Percentiles rank a stretch among this genome's conserved stretches.
These are phyloP conservation scores for Fusarium bulbicola DNA, from an alignment of 2,329 filamentous ascomycete species.

Conservation along the genomic window DNA sequence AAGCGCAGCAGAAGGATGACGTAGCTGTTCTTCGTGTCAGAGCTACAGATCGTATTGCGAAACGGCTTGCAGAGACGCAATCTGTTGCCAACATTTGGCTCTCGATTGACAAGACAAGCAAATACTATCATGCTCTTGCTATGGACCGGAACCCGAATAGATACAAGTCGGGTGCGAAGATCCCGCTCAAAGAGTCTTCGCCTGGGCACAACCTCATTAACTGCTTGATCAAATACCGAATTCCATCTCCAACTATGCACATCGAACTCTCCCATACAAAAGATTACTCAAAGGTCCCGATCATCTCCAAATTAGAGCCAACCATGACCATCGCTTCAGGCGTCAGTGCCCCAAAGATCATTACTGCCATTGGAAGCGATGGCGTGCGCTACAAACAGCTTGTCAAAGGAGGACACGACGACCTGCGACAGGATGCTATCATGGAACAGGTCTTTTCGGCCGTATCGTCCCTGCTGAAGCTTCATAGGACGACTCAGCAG, in stretches of 20 bases:
- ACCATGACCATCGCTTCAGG: slow-evolving; percentile 88
- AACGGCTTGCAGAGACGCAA: slow-evolving; percentile 64
- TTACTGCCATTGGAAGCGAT: slow-evolving; percentile 81
- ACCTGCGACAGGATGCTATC: slow-evolving; percentile 94
- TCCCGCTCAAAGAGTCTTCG: slow-evolving; percentile 69
- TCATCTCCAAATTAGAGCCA: slow-evolving; percentile 75
- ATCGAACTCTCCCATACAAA: slow-evolving; percentile 77
- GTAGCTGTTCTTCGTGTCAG: slow-evolving; percentile 76
- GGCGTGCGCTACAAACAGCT: slow-evolving; percentile 87
- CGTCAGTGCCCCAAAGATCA: slow-evolving; percentile 91
- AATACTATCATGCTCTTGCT: slow-evolving; percentile 71
- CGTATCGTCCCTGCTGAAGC: slow-evolving; percentile 87
- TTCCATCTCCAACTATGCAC: slow-evolving; percentile 91
- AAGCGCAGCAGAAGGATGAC: slow-evolving; percentile 75
- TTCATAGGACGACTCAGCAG: slow-evolving; percentile 86
- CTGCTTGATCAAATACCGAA: slow-evolving; percentile 69
- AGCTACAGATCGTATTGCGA: slow-evolving; percentile 76
- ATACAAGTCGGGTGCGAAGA: slow-evolving; percentile 74
- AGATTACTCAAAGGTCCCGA: slow-evolving; percentile 80
- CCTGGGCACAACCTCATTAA: slow-evolving; percentile 71
- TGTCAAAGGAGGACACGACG: slow-evolving; percentile 95
- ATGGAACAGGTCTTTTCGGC: slow-evolving; percentile 99
- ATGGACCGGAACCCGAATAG: slow-evolving; percentile 69
- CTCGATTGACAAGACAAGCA: slow-evolving; percentile 77
- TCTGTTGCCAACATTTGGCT: slow-evolving; percentile 69